Base-by-base conservation (phyloP, 1,284 basidiomycete genomes). In the Nidula niveotomentosa region DNA sequence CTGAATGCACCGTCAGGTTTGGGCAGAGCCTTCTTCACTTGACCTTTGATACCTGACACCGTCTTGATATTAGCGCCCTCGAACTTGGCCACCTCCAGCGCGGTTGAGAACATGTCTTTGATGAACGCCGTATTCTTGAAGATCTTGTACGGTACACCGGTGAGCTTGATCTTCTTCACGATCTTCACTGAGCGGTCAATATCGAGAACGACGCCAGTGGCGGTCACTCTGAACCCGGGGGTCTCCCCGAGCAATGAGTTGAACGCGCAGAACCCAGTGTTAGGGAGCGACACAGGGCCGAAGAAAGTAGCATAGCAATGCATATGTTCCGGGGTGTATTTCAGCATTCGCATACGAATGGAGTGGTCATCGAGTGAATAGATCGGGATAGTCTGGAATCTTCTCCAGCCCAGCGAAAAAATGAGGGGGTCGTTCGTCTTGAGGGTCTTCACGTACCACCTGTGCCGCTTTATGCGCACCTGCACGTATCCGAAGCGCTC, bases 311-410 rank as follows among this genome's bases (percentile, higher is more conserved):
- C 96, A 64, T 91, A 93, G 66, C 96, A 99, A 70, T 99, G 97
- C 94, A 97, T 98, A 67, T 99, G 96, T 73, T 99, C 97, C 0
- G 96, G 96, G 0, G 97, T 98, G 70, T 99, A 99, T 77, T 99
- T 99, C 72, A 99, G 90, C 91, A 98, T 93, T 48, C 97, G 91
- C 86, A 99, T 98, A 33, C 97, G 90, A 62, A 96, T 94, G 3
- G 91, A 93, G 65, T 97, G 94, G 69, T 99, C 96, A 71, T 99
- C 97, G 33, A 99, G 78, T 23, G 94, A 94, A 72, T 98, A 99
- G 61, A 98, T 90, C 0, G 96, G 96, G 30, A 97, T 78, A 0
- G 86, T 90, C 72, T 99, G 96, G 79, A 99, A 99, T 17, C 96
- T 82, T 51, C 97, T 78, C 96, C 96, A 99, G 8, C 96, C 96